Evolutionary conservation across 1,139 yeast species (phyloP).

Genomic region (Blastobotrys buckinghamii): DNA sequence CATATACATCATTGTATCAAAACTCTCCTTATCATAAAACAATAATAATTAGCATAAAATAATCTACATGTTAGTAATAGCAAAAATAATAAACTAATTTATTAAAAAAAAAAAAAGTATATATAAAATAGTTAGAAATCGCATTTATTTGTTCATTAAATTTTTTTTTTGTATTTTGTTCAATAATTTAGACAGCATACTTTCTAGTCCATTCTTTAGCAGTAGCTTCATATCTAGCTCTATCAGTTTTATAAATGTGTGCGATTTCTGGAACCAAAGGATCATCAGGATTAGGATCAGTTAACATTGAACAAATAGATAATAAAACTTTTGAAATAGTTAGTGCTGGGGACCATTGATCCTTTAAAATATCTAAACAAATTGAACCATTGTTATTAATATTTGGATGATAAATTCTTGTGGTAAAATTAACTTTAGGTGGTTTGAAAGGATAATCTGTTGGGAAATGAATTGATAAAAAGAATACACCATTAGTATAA

Average conservation of each 20-base stretch:
- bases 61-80: no score
- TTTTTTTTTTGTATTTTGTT: background rate
- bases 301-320: conserved; percentile 83
- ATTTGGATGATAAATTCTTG: conserved; percentile 87
- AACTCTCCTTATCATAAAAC: no score
- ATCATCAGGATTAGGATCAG: conserved; percentile 98
- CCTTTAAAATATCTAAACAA: conserved; percentile 79
- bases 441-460: conserved; percentile 94
- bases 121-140: background rate
- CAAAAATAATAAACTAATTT: no score
- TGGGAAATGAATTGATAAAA: conserved; percentile 87
- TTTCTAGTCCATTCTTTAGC: conserved; percentile 99
- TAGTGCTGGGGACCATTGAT: conserved; percentile 89
- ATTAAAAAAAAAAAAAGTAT: background rate
- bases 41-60: no score
- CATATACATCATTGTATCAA: no score
- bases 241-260: conserved; percentile 90
- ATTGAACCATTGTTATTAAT: conserved; percentile 85
- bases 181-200: conserved; percentile 67
- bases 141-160: no score
- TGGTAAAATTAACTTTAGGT: conserved; percentile 85
- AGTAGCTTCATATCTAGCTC: conserved; percentile 91
- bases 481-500: conserved; percentile 89
- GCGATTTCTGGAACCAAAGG: conserved; percentile 99
- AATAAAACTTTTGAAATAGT: conserved; percentile 84